Evolutionary conservation across 2,329 filamentous ascomycete genomes (phyloP).

Genomic region (Claviceps paspali): DNA sequence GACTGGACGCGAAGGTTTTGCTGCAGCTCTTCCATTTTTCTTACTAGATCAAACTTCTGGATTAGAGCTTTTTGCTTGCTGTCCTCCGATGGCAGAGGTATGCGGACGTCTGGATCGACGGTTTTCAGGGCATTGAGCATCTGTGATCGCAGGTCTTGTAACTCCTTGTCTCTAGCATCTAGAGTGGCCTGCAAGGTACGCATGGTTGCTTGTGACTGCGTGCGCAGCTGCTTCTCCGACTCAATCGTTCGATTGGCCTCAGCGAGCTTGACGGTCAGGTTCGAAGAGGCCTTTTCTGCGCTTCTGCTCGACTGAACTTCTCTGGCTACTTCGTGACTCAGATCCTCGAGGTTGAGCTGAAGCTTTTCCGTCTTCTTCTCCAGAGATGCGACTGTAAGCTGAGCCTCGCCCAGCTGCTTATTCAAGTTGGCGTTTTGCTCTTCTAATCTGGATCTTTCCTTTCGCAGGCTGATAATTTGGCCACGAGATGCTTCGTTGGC

Average conservation of each 20-base stretch:
- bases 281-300: constrained; percentile 77
- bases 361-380: constrained; percentile 95
- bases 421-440: constrained; percentile 69
- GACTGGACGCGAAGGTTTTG: constrained; percentile 73
- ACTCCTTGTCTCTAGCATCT: constrained; percentile 65
- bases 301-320: constrained; percentile 83
- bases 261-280: constrained; percentile 65
- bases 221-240: constrained; percentile 72
- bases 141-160: constrained; percentile 65
- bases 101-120: constrained; percentile 60
- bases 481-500: constrained; percentile 71
- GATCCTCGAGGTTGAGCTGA: constrained; percentile 71
- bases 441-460: constrained; percentile 69
- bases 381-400: constrained; percentile 65
- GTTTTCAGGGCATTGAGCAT: constrained; percentile 72
- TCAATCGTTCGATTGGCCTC: constrained; percentile 83
- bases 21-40: constrained; percentile 78
- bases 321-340: constrained; percentile 79
- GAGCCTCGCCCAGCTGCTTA: constrained; percentile 73
- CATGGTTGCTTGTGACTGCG: constrained; percentile 72
- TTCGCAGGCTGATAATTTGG: constrained; percentile 60
- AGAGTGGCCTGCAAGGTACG: constrained; percentile 66
- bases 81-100: constrained; percentile 45
- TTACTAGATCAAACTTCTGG: constrained; percentile 69
- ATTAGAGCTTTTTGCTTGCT: constrained; percentile 49